Conservation (phyloP, 2,329 filamentous ascomycete genomes). For the Fonsecaea nubica region DNA sequence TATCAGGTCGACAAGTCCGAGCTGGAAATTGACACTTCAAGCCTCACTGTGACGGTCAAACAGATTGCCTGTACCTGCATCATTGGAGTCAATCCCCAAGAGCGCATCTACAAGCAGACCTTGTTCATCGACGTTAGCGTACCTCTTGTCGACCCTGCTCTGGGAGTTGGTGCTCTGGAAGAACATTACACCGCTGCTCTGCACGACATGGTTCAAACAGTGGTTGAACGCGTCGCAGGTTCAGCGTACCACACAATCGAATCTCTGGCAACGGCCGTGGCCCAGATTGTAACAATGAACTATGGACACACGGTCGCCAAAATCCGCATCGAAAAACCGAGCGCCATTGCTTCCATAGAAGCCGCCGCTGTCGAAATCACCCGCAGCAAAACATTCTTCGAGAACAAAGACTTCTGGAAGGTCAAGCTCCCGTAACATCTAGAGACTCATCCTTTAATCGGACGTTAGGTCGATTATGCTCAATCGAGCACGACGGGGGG, state of each 20-base stretch:
- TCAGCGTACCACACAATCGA: constrained; percentile 60
- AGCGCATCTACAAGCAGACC: constrained; percentile 58
- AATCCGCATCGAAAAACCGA: constrained; percentile 58
- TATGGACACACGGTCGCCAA: constrained; percentile 56
- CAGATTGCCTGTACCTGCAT: constrained; percentile 55
- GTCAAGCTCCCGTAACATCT: constrained; percentile 36
- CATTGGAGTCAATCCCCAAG: constrained; percentile 60
- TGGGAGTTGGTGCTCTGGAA: constrained; percentile 26
- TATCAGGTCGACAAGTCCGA: constrained; percentile 40
- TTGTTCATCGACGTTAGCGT: constrained; percentile 51
- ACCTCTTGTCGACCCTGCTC: constrained; percentile 30
- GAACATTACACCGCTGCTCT: constrained; percentile 36
- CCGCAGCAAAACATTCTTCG: constrained; percentile 54
- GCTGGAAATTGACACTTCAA: constrained; percentile 23
- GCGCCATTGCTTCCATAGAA: constrained; percentile 57
- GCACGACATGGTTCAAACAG: constrained; percentile 48
- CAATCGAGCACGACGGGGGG: constrained; percentile 27
- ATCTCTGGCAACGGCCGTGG: constrained; percentile 57
- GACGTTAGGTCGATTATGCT: constrained; percentile 39
- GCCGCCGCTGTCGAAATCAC: constrained; percentile 58
- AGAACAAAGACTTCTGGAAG: constrained; percentile 43
- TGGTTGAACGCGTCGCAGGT: constrained; percentile 53
- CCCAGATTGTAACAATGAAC: constrained; percentile 53
- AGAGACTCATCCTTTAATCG: constrained; percentile 16
- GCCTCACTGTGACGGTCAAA: constrained; percentile 46